A percentile compares a stretch with the other conserved stretches of the same genome.
phyloP scores from a whole-genome alignment of 805 yeast species.

The Lipomyces kockii region DNA sequence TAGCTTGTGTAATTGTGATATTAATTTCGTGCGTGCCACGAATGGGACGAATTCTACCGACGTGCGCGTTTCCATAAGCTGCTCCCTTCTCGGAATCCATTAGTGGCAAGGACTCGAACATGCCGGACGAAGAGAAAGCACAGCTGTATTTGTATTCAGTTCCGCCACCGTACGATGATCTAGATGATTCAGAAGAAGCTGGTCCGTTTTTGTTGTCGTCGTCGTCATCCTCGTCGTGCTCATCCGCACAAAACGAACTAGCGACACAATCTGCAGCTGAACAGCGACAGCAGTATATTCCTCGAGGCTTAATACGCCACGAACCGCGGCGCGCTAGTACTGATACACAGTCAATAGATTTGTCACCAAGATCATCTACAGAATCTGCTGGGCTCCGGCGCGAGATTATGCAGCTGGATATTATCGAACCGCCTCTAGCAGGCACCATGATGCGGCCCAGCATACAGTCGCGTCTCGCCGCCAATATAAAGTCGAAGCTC shows the following conservation, averaged over 20 bases:
- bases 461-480: constrained; percentile 30
- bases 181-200: constrained; percentile 17
- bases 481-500: constrained; percentile 13
- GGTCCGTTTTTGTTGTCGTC: constrained; percentile 22
- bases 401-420: constrained; percentile 51
- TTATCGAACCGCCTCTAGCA: constrained; percentile 49
- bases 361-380: constrained; percentile 31
- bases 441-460: constrained; percentile 15
- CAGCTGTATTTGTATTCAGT: constrained; percentile 34
- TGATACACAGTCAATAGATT: constrained; percentile 10
- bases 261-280: constrained; percentile 20
- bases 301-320: constrained; percentile 25
- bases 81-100: not conserved
- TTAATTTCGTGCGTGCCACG: not conserved
- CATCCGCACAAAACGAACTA: constrained; percentile 7
- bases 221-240: constrained; percentile 7
- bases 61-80: not conserved
- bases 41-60: not conserved
- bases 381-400: constrained; percentile 29
- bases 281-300: constrained; percentile 30
- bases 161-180: constrained; percentile 35
- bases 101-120: not conserved
- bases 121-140: constrained; percentile 32
- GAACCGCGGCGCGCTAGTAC: constrained; percentile 8
- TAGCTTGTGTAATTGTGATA: not conserved